Evolutionary conservation across 2,329 filamentous ascomycete species (phyloP), one percentile per base, ranked within the genome.

Genomic region (Escovopsis weberi): DNA sequence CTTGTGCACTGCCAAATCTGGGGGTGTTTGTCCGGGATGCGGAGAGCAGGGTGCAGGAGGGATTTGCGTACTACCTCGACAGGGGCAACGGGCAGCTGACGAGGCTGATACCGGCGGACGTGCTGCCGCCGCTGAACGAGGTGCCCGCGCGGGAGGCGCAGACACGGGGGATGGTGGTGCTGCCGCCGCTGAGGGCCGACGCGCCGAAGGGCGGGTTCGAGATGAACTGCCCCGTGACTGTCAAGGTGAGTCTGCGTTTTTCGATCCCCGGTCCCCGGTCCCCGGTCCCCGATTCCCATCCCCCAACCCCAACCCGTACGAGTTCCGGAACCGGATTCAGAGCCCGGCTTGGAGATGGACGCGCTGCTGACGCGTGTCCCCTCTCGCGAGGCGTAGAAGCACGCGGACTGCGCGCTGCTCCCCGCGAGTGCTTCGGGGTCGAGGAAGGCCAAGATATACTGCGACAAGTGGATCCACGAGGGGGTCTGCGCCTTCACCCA

Each of bases 391-490:
- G 23, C 23, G 23, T 33, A 63, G 60, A 55, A 53, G 12, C 57
- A 54, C 7, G 63, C 63, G 41, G 61, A 61, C 40, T 50, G 49
- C 35, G 61, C 61, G 39, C 49, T 59, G 32, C 23, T 23, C 23
- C 51, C 56, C 15, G 50, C 49, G 4, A 51, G 49, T 5, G 61
- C 63, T 15, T 59, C 66, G 10, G 55, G 54, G 5, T 59, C 61
- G 6, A 75, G 73, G 53, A 57, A 56, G 23, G 56, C 59, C 45
- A 94, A 94, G 58, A 66, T 82, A 23, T 94, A 82, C 60, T 94
- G 87, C 62, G 85, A 86, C 45, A 85, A 89, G 60, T 95, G 87
- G 87, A 80, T 94, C 43, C 80, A 85, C 52, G 80, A 83, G 45
- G 87, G 86, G 18, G 77, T 84, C 37, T 95, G 88, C 58, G 82